Evolutionary conservation across 2,329 filamentous ascomycete genomes (phyloP).

Genomic region (Penicillium hordei): DNA sequence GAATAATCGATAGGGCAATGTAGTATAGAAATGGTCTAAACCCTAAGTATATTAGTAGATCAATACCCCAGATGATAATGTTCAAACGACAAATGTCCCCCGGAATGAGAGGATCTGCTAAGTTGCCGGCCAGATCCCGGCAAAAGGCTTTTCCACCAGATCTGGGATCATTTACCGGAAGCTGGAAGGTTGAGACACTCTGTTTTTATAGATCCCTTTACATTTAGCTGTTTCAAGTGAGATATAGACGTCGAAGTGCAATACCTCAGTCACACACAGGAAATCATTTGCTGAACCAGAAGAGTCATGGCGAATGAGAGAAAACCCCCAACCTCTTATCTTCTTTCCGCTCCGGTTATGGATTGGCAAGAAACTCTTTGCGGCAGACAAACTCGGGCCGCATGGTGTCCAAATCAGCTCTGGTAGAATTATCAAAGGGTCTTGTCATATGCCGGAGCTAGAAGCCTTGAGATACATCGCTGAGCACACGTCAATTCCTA

Average conservation of each 20-base stretch:
- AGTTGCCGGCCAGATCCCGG: neutral
- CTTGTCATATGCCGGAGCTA: neutral
- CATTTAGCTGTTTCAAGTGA: no score
- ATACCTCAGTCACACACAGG: neutral
- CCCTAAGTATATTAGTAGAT: neutral
- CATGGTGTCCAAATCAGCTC: neutral
- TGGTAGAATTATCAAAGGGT: constrained; percentile 3
- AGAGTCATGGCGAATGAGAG: neutral
- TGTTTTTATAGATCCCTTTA: no score
- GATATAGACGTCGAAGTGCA: no score
- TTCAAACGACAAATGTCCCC: neutral
- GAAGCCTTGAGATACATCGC: constrained; percentile 2
- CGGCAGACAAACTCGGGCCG: neutral
- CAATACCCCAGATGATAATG: neutral
- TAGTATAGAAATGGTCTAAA: neutral
- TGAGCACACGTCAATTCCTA: neutral
- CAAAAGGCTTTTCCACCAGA: constrained; percentile 1
- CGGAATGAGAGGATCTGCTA: neutral
- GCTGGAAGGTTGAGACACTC: no score
- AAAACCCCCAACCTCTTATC: neutral
- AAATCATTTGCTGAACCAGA: no score
- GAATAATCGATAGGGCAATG: neutral
- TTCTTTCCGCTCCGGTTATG: neutral
- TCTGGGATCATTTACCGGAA: neutral
- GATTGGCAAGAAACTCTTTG: neutral